Evolutionary conservation across 1,284 basidiomycete species (phyloP).

Genomic region (Stereum hirsutum): DNA sequence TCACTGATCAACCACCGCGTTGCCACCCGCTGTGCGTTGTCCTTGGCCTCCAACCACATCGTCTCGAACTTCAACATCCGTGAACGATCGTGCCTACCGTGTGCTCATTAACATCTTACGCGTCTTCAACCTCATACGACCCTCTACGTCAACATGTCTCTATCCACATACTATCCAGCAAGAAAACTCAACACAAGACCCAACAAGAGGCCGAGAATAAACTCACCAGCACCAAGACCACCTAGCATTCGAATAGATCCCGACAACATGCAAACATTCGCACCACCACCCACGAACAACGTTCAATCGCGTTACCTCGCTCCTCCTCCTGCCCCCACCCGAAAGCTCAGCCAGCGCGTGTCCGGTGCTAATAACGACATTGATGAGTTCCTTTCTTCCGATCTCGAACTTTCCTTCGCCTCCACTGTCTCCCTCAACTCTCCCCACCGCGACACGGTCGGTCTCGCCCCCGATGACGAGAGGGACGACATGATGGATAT

Average conservation of each 20-base stretch:
- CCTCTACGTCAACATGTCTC: constrained; percentile 1
- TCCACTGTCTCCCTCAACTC: constrained; percentile 73
- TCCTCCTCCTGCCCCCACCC: constrained; percentile 39
- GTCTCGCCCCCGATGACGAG: constrained; percentile 35
- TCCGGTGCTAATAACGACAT: constrained; percentile 37
- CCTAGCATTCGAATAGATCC: constrained; percentile 11
- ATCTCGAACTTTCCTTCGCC: constrained; percentile 72
- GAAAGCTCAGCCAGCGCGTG: constrained; percentile 34
- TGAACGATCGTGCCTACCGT: background rate
- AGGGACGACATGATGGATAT: constrained; percentile 62
- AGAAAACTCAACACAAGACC: constrained; percentile 22
- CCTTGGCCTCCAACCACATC: too few relatives aligned
- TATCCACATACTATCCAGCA: constrained; percentile 4
- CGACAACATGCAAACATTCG: constrained; percentile 18
- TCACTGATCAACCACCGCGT: too few relatives aligned
- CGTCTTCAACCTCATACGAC: too few relatives aligned
- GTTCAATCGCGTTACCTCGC: constrained; percentile 30
- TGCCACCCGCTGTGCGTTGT: too few relatives aligned
- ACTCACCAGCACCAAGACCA: too few relatives aligned
- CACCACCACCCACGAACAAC: constrained; percentile 7
- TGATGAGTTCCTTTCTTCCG: constrained; percentile 60
- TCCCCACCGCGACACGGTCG: constrained; percentile 37
- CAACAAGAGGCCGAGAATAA: constrained; percentile 37
- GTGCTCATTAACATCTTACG: background rate
- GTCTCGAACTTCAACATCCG: too few relatives aligned